Percentiles rank a stretch among this genome's conserved stretches.
Conservation (phyloP, 768 basidiomycete species). For the Leccinum sublutescens region DNA sequence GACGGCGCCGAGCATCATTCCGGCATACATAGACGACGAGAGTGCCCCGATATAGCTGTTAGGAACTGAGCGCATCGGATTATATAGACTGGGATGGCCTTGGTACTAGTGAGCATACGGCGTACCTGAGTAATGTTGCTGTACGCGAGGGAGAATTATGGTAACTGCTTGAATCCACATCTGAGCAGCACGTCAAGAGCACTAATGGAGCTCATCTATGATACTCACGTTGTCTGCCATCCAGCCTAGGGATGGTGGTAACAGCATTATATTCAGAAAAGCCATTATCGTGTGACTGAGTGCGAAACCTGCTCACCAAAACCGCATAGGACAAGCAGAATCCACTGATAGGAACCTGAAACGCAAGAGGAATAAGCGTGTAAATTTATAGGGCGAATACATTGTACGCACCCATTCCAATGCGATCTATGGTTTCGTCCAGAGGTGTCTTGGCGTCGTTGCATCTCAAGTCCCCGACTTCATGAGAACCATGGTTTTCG, state of each 20-base stretch:
- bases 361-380: not conserved
- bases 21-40: slow-evolving; percentile 86
- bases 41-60: slow-evolving; percentile 77
- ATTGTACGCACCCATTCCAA: slow-evolving; percentile 71
- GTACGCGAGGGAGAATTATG: slow-evolving; percentile 92
- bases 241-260: slow-evolving; percentile 59
- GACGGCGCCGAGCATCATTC: slow-evolving; percentile 96
- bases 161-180: slow-evolving; percentile 94
- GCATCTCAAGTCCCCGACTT: slow-evolving; percentile 25
- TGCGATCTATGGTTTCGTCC: slow-evolving; percentile 85
- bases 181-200: slow-evolving; percentile 43
- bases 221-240: slow-evolving; percentile 82
- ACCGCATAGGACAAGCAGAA: slow-evolving; percentile 79
- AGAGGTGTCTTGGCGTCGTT: slow-evolving; percentile 55
- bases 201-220: not conserved
- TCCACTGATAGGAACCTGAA: slow-evolving; percentile 76
- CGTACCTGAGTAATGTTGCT: slow-evolving; percentile 79
- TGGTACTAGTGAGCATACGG: slow-evolving; percentile 2
- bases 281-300: not conserved
- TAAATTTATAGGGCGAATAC: not conserved
- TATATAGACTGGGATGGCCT: slow-evolving; percentile 1
- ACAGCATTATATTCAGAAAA: not conserved
- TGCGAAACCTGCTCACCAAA: slow-evolving; percentile 58
- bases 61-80: slow-evolving; percentile 46
- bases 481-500: slow-evolving; percentile 26